These are phyloP conservation scores for Casuarina glauca DNA, from an alignment of 306 rosid genomes.

Conservation along the genomic window DNA sequence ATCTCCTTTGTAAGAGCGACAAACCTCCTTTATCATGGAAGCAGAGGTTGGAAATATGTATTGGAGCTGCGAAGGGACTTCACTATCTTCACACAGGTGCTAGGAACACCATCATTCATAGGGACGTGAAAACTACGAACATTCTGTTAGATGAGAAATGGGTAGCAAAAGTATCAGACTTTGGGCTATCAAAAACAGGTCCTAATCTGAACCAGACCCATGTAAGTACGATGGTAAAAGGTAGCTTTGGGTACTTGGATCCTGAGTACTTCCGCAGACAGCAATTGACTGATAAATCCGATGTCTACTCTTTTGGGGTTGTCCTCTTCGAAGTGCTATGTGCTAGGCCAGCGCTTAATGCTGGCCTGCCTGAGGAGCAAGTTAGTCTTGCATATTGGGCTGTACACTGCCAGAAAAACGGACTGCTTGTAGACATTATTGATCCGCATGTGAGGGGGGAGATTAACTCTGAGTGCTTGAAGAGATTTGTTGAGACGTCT, in stretches of 20 bases:
- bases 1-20: conserved; percentile 37
- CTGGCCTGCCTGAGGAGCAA: conserved; percentile 53
- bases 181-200: conserved; percentile 63
- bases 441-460: conserved; percentile 46
- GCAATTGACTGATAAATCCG: conserved; percentile 58
- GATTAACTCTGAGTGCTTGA: conserved; percentile 48
- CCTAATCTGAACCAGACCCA: conserved; percentile 44
- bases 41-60: conserved; percentile 59
- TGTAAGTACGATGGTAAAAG: conserved; percentile 61
- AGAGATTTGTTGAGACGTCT: conserved; percentile 47
- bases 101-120: conserved; percentile 58
- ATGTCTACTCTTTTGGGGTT: conserved; percentile 61
- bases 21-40: conserved; percentile 53
- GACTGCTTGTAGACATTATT: conserved; percentile 47
- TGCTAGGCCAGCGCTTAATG: conserved; percentile 53
- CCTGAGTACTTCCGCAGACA: conserved; percentile 67
- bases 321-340: conserved; percentile 54
- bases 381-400: conserved; percentile 66
- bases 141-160: conserved; percentile 60
- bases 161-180: conserved; percentile 64
- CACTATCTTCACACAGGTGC: conserved; percentile 69
- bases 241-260: conserved; percentile 63
- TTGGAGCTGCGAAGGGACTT: conserved; percentile 63
- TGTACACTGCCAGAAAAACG: conserved; percentile 36
- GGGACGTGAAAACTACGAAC: conserved; percentile 63